Evolutionary conservation across 2,329 filamentous ascomycete species (phyloP), one percentile per base, ranked within the genome.

Genomic region (Exophiala sideris): DNA sequence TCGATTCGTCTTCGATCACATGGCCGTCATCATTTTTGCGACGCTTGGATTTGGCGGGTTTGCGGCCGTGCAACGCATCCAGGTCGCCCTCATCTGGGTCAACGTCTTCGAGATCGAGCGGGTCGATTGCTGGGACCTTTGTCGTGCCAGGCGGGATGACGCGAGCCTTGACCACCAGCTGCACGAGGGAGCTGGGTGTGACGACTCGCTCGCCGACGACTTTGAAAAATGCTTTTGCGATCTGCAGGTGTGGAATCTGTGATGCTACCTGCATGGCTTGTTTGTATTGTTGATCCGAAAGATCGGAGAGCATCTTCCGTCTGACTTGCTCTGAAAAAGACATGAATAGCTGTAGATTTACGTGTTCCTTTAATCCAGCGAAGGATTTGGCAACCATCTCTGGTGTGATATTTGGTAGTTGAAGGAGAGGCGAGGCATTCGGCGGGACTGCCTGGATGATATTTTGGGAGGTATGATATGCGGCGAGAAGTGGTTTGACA

Each of bases 171-270:
- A 99, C 84, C 48, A 99, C 90, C 29, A 99, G 86, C 58, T 91
- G 92, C 18, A 97, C 92, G 35, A 99, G 81, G 52, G 91, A 95
- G 54, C 88, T 89, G 5, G 94, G 91, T 32, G 92, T 95, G 67
- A 99, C 89, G 70, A 87, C 88, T 62, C 88, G 89, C 74, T 99
- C 95, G 68, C 94, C 94, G 48, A 90, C 86, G 42, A 99, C 95
- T 79, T 99, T 99, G 84, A 99, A 99, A 74, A 96, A 99, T 6
- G 91, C 89, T 75, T 91, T 95, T 67, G 90, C 89, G 9, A 99
- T 84, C 54, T 88, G 82, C 51, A 99, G 79, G 60, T 84, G 82
- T 1, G 94, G 94, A 24, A 99, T 79, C 72, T 96, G 89, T 64
- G 84, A 84, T 24, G 91, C 91, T 29, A 96, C 87, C 44, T 74